Conservation (phyloP, 768 basidiomycete species). For the Hygrophoropsis aurantiaca region DNA sequence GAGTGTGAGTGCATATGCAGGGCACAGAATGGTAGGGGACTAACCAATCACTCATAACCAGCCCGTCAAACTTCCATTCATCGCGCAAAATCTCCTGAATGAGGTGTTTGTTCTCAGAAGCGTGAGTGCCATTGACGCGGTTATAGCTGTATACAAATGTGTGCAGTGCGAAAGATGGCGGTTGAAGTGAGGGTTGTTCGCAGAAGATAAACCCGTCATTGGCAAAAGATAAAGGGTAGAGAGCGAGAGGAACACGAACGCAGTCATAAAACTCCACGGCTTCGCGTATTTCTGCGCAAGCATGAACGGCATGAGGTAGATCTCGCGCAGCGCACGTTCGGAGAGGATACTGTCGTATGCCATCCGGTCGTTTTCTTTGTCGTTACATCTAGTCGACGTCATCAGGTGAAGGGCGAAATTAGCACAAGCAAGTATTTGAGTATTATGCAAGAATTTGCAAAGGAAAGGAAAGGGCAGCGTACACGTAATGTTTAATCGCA, state of each 20-base stretch:
- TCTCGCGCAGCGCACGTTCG: conserved; percentile 54
- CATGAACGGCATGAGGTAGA: conserved; percentile 66
- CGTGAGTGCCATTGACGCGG: conserved; percentile 75
- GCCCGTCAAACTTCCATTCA: conserved; percentile 75
- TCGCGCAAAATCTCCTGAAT: conserved; percentile 61
- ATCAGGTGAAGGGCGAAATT: not conserved
- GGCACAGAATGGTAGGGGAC: not conserved
- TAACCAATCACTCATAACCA: conserved; percentile 87
- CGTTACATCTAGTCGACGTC: conserved; percentile 57
- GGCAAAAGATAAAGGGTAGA: no score
- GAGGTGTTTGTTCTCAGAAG: conserved; percentile 61
- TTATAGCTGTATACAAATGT: conserved; percentile 53
- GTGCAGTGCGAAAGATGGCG: not conserved
- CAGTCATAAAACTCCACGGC: conserved; percentile 63
- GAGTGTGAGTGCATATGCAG: not conserved
- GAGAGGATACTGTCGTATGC: conserved; percentile 54
- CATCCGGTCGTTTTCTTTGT: conserved; percentile 78
- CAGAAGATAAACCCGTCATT: no score
- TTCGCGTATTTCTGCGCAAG: conserved; percentile 49
- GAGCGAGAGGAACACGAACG: conserved; percentile 41
- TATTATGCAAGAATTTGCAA: not conserved
- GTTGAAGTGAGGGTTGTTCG: not conserved
- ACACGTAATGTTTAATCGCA: conserved; percentile 84
- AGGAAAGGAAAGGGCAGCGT: conserved; percentile 11
- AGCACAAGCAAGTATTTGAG: not conserved